phyloP scores from a whole-genome alignment of 2,329 filamentous ascomycete species.

The Talaromyces amestolkiae region DNA sequence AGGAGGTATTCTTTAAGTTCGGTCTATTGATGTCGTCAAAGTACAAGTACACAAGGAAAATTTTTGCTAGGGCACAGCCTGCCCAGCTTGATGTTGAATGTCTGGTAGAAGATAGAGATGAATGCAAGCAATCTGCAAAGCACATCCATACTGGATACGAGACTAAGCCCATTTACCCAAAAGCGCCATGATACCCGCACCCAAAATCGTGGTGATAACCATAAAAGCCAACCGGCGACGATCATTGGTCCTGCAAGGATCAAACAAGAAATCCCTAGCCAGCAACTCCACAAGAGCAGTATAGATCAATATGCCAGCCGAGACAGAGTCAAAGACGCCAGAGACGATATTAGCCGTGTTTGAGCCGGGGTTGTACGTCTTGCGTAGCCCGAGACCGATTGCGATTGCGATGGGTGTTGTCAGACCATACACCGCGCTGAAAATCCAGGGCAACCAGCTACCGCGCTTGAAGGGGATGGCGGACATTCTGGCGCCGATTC shows the following conservation, averaged over 20 bases:
- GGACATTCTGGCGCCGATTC: constrained; percentile 60
- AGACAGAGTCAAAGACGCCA: constrained; percentile 49
- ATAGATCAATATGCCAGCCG: constrained; percentile 52
- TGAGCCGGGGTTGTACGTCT: constrained; percentile 43
- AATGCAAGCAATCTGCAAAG: background rate
- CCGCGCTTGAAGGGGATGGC: constrained; percentile 52
- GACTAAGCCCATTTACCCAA: constrained; percentile 51
- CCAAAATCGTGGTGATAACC: constrained; percentile 41
- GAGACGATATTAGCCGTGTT: constrained; percentile 46
- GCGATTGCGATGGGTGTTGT: constrained; percentile 54
- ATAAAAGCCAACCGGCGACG: constrained; percentile 42
- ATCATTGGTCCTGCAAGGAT: constrained; percentile 44
- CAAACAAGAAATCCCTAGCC: constrained; percentile 52
- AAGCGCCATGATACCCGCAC: constrained; percentile 49
- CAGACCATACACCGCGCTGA: constrained; percentile 51
- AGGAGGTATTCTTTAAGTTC: background rate
- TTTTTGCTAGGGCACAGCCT: background rate
- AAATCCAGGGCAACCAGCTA: constrained; percentile 49
- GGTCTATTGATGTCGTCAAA: background rate
- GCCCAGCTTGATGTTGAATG: background rate
- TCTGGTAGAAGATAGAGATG: background rate
- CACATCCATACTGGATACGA: background rate
- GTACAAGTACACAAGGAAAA: background rate
- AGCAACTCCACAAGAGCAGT: constrained; percentile 52
- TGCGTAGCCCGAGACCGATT: constrained; percentile 49